Base-by-base conservation (phyloP, 768 basidiomycete species). In the Russula sp. region DNA sequence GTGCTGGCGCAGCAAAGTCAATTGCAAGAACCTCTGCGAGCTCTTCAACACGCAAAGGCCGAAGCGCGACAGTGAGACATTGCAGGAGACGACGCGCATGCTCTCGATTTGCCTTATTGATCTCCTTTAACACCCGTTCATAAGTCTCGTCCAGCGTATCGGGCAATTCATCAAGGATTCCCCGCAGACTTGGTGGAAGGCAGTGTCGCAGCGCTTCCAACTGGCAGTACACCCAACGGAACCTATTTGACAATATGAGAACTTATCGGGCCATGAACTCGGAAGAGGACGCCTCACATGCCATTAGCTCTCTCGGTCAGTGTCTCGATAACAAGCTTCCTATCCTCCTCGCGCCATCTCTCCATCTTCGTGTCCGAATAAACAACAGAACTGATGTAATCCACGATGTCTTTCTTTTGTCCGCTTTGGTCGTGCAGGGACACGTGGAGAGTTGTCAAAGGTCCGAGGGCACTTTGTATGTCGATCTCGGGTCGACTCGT, bases 281-380 rank as follows among this genome's bases (percentile, higher is more conserved):
- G 32, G 34, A 52, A 26, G 38, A 14, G 1, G 11, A 34, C 5
- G 3, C 18, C 53, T 49, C 6, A 65, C 64, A 50, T 65, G 18
- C 64, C 55, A 16, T 64, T 30, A 1, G 61, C 54, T 16, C 14
- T 42, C 28, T 56, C 38, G 0, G 61, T 36, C 10, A 65, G 64
- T 1, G 20, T 24, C 9, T 64, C 22, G 0, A 65, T 51, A 3
- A 63, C 56, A 14, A 63, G 13, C 0, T 38, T 22, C 34, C 20
- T 58, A 13, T 62, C 61, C 13, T 65, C 64, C 2, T 55, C 61
- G 4, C 50, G 53, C 64, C 64, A 65, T 57, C 53, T 63, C 34
- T 5, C 38, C 40, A 63, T 63, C 14, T 24, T 50, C 5, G 4
- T 2, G 22, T 65, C 64, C 49, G 64, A 57, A 20, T 24, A 24